phyloP scores from a whole-genome alignment of 768 basidiomycete genomes.

The Boletus vinaceobasis region DNA sequence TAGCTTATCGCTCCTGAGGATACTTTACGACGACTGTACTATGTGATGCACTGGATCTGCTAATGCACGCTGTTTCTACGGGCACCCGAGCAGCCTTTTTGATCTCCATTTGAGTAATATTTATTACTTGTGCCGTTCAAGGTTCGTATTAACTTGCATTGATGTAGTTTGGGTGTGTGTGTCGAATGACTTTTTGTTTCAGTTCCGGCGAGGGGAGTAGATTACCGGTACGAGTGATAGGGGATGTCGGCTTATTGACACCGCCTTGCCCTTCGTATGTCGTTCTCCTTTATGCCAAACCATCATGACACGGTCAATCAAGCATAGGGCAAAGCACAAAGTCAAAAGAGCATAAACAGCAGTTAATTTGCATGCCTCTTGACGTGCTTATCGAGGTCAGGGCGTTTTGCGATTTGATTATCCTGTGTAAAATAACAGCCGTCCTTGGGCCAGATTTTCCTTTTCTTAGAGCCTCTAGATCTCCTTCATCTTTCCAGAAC shows the following conservation, averaged over 20 bases:
- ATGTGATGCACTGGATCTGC: constrained; percentile 10
- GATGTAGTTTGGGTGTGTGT: background rate
- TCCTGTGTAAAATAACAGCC: background rate
- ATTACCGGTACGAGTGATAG: background rate
- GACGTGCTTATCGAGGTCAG: constrained; percentile 16
- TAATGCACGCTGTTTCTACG: background rate
- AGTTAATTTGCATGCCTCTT: constrained; percentile 9
- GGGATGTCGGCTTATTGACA: background rate
- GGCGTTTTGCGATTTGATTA: background rate
- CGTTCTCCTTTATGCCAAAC: background rate
- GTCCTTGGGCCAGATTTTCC: constrained; percentile 16
- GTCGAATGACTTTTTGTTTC: background rate
- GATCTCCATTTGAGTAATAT: background rate
- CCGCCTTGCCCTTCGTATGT: background rate
- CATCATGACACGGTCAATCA: constrained; percentile 6
- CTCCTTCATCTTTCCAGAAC: constrained; percentile 32
- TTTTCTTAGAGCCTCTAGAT: constrained; percentile 30
- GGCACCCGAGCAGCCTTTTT: background rate
- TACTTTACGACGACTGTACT: constrained; percentile 12
- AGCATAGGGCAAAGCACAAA: background rate
- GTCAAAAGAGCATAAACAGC: background rate
- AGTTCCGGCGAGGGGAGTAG: too few species aligned
- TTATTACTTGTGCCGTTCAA: too few species aligned
- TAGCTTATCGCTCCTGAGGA: constrained; percentile 8
- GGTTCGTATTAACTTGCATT: background rate